Evolutionary conservation across 768 basidiomycete species (phyloP).

Genomic region (Lepiota brunneoincarnata): DNA sequence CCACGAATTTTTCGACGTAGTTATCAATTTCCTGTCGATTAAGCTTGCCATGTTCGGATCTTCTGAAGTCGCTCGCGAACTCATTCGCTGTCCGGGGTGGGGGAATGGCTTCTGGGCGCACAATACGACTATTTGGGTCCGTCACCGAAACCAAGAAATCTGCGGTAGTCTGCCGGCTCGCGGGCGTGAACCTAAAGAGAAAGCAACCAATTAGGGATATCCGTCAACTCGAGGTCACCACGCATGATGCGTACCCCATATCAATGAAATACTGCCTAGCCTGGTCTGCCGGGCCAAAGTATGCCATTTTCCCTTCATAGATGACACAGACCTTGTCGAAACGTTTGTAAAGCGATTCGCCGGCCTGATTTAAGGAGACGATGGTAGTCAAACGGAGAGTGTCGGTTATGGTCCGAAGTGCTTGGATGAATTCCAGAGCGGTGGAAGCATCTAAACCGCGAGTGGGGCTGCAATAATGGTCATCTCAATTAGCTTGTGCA

Average conservation of each 20-base stretch:
- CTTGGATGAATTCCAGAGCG: constrained; percentile 69
- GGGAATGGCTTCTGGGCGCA: constrained; percentile 34
- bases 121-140: constrained; percentile 52
- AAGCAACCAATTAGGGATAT: no score
- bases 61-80: constrained; percentile 36
- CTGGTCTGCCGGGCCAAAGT: constrained; percentile 63
- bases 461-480: constrained; percentile 50
- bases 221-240: no score
- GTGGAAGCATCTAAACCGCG: constrained; percentile 67
- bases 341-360: constrained; percentile 58
- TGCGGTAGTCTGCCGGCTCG: constrained; percentile 60
- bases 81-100: constrained; percentile 48
- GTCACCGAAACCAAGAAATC: constrained; percentile 64
- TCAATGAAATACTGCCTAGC: constrained; percentile 75
- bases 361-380: constrained; percentile 83
- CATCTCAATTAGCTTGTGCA: neutral
- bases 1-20: constrained; percentile 45
- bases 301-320: constrained; percentile 74
- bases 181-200: no score
- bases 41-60: constrained; percentile 21
- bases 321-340: constrained; percentile 79
- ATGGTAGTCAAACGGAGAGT: constrained; percentile 53
- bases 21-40: constrained; percentile 39
- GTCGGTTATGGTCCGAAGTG: constrained; percentile 65
- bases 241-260: constrained; percentile 66